Base-by-base conservation (phyloP, 192 early-diverging fungal species). In the Phycomyces nitens region DNA sequence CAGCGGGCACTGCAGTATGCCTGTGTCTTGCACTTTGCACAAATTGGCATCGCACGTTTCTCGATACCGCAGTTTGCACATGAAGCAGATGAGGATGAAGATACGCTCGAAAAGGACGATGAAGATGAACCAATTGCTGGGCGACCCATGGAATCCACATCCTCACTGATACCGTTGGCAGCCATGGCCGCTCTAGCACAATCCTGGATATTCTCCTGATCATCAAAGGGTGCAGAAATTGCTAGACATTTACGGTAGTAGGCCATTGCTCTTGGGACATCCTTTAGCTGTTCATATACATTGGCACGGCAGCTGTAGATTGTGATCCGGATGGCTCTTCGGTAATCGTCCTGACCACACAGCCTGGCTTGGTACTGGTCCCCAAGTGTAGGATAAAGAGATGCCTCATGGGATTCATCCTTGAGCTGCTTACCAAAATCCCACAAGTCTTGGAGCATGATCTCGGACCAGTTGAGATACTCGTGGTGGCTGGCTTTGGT, bases 201-300 rank as follows among this genome's bases (percentile, higher is more conserved):
- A 11, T 61, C 14, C 55, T 68, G 66, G 20, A 68, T 38, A 14
- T 24, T 26, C 29, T 34, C 29, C 27, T 60, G 58, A 21, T 38
- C 20, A 24, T 58, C 51, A 16, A 66, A 56, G 20, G 41, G 39
- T 16, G 64, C 61, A 14, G 59, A 12, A 5, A 72, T 56, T 43
- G 54, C 59, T 3, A 62, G 7, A 44, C 70, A 72, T 55, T 72
- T 72, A 26, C 59, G 64, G 50, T 72, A 72, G 49, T 72, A 72
- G 47, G 57, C 43, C 11, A 44, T 64, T 2, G 70, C 60, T 42
- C 62, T 66, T 16, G 29, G 38, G 14, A 40, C 34, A 43, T 66
- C 40, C 6, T 51, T 34, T 5, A 23, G 27, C 3, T 65, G 41
- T 50, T 66, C 58, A 55, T 62, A 72, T 9, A 72, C 16, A 7